Conservation (phyloP, 2,329 filamentous ascomycete genomes). For the Cercospora sp. region DNA sequence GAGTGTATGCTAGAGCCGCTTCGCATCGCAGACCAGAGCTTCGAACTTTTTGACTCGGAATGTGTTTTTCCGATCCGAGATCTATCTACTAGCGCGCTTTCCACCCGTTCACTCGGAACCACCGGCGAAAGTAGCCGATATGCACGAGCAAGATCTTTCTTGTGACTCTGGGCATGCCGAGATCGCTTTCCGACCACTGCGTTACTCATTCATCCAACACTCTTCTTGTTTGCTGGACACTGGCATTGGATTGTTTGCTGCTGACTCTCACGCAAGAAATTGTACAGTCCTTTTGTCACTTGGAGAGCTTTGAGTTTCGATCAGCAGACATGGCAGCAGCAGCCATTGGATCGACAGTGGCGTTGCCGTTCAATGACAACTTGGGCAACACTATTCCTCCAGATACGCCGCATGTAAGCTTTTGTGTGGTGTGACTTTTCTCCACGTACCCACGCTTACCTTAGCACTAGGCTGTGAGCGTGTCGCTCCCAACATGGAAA, state of each 20-base stretch:
- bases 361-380: slow-evolving; percentile 39
- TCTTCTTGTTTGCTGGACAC: not conserved
- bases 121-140: not conserved
- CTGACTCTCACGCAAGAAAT: not conserved
- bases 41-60: slow-evolving; percentile 9
- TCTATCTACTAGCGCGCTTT: not conserved
- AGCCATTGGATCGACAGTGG: slow-evolving; percentile 22
- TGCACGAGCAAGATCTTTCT: slow-evolving; percentile 6
- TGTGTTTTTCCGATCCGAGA: not conserved
- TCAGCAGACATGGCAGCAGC: not conserved
- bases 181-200: not conserved
- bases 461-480: slow-evolving; percentile 76
- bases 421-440: slow-evolving; percentile 24
- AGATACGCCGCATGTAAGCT: slow-evolving; percentile 72
- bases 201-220: not conserved
- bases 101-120: not conserved
- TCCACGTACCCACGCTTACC: slow-evolving; percentile 10
- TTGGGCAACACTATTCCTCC: slow-evolving; percentile 71
- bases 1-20: slow-evolving; percentile 7
- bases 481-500: slow-evolving; percentile 90
- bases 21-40: slow-evolving; percentile 9
- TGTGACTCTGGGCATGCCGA: slow-evolving; percentile 5
- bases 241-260: not conserved
- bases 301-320: not conserved
- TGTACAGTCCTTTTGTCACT: not conserved